These are phyloP conservation scores for Leccinum uliginosum DNA, from an alignment of 768 basidiomycete genomes.

Conservation along the genomic window DNA sequence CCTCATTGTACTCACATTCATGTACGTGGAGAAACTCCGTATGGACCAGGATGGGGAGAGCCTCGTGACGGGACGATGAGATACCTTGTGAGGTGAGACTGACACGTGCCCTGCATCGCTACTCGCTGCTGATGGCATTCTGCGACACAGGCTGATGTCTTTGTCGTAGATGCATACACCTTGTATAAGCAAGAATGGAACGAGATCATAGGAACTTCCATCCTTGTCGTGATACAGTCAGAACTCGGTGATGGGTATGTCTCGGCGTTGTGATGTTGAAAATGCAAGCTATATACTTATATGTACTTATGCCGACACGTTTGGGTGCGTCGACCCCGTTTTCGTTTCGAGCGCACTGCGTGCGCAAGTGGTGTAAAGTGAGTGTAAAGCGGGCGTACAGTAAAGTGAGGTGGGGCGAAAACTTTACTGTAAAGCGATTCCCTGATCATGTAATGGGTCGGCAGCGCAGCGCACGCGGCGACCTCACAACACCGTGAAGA, in stretches of 20 bases:
- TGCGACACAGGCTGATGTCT: neutral
- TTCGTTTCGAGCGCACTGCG: no score
- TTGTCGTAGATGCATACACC: slow-evolving; percentile 8
- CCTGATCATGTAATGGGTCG: no score
- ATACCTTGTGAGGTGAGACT: neutral
- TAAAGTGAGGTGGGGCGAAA: no score
- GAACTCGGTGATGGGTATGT: neutral
- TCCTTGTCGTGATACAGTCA: neutral
- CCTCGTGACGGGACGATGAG: neutral
- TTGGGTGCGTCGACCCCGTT: no score
- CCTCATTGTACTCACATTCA: slow-evolving; percentile 26
- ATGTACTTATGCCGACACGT: no score
- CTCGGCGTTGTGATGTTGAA: neutral
- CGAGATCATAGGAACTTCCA: neutral
- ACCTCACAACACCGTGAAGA: no score
- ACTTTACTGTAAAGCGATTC: no score
- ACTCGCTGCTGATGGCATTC: neutral
- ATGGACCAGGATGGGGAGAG: slow-evolving; percentile 20
- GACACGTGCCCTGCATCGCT: neutral
- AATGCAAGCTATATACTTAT: neutral
- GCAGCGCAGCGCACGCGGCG: no score
- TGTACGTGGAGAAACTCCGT: slow-evolving; percentile 31
- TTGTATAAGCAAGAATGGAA: slow-evolving; percentile 3
- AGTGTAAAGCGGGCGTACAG: no score
- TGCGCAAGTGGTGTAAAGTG: no score